Base-by-base conservation (phyloP, 805 yeast genomes). In the Saccharomycopsis babjevae region DNA sequence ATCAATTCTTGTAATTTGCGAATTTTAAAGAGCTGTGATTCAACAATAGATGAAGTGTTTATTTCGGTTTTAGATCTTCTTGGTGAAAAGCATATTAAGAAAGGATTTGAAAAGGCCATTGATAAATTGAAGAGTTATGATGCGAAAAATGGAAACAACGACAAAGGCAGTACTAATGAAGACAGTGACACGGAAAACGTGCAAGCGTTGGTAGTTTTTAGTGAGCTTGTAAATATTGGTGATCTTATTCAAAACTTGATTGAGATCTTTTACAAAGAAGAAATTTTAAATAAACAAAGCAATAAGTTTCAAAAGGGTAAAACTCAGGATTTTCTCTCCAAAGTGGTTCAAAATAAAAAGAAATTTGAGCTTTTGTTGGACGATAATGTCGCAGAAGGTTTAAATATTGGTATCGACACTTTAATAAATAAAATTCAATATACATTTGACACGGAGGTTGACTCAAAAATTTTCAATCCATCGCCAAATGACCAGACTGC, bases 191-290 rank as follows among this genome's bases (percentile, higher is more conserved):
- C 66, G 5, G 64, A 61, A 25, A 77, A 79, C 7, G 85, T 88
- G n/a, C 96, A 88, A 64, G 98, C 98, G 0, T 76, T 93, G 59
- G 86, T 86, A 0, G 83, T 88, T 54, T 93, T 94, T 67, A 87
- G 96, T 18, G 97, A 93, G 69, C 78, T 94, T 61, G 94, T 94
- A 40, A 94, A 92, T 67, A 85, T 89, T 62, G 97, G 97, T 4
- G 99, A 93, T 71, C 76, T 93, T 61, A 89, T 94, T 25, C 86
- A 90, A 67, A 97, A 93, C 70, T 89, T 93, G 96, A 75, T 92
- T 54, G 91, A 88, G 58, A 89, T 90, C 5, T 94, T 94, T 67
- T 93, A 90, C 73, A 87, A 88, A 67, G 92, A 89, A 70, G 98
- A 93, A 70, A 78, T 93, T 66, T 70, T 83, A 7, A 71, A 76